Percentiles rank a stretch among this genome's conserved stretches.
Conservation (phyloP, 2,329 filamentous ascomycete species). For the Pyrenophora seminiperda region DNA sequence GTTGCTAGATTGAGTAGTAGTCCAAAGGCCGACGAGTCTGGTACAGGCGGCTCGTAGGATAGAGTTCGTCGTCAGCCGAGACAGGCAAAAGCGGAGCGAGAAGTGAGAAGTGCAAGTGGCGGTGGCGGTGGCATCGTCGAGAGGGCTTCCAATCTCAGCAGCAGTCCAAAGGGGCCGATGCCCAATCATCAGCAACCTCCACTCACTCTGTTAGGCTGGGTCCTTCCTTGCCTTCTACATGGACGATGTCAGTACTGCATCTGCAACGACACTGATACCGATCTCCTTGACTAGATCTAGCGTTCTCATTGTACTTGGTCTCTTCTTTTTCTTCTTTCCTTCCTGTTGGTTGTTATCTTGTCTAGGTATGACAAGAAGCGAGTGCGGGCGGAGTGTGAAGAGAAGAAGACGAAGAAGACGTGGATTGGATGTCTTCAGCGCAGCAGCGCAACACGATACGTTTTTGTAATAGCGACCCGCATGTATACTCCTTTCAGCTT, state of each 20-base stretch:
- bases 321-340: conserved; percentile 86
- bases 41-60: conserved; percentile 4
- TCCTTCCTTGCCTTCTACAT: conserved; percentile 96
- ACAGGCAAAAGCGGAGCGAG: background rate
- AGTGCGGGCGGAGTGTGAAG: background rate
- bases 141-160: conserved; percentile 39
- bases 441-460: background rate
- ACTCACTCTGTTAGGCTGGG: conserved; percentile 97
- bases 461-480: background rate
- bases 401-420: background rate
- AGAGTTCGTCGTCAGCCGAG: background rate
- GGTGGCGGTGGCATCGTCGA: conserved; percentile 36
- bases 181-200: conserved; percentile 93
- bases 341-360: conserved; percentile 77
- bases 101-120: conserved; percentile 18
- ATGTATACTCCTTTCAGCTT: background rate
- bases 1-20: conserved; percentile 40
- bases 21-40: conserved; percentile 19
- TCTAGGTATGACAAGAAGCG: conserved; percentile 71
- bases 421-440: background rate
- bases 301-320: conserved; percentile 92
- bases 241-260: conserved; percentile 96
- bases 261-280: conserved; percentile 95
- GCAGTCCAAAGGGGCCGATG: conserved; percentile 52
- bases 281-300: conserved; percentile 91